phyloP scores from a whole-genome alignment of 805 yeast genomes.

The Saturnispora ahearnii region DNA sequence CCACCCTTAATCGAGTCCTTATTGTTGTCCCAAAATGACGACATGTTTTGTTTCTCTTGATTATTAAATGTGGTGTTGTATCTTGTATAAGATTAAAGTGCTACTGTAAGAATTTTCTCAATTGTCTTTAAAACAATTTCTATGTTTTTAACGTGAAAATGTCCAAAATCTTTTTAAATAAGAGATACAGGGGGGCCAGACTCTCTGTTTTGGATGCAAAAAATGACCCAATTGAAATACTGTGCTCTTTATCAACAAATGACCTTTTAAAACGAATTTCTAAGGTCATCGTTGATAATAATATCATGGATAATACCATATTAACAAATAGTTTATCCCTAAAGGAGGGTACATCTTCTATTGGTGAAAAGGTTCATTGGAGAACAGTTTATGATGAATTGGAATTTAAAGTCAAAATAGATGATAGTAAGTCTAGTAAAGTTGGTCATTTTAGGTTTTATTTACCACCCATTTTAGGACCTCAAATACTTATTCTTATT shows the following conservation, averaged over 20 bases:
- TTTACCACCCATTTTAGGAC: constrained; percentile 20
- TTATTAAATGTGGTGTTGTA: background rate
- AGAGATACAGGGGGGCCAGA: constrained; percentile 14
- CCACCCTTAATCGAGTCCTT: constrained; percentile 44
- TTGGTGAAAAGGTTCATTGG: constrained; percentile 19
- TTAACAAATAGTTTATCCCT: background rate
- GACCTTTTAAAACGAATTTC: constrained; percentile 16
- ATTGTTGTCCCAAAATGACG: constrained; percentile 43
- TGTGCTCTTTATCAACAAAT: constrained; percentile 18
- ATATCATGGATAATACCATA: constrained; percentile 13
- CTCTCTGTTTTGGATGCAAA: constrained; percentile 15
- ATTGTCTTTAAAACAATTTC: background rate
- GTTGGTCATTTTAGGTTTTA: constrained; percentile 26
- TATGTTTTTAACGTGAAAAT: constrained; percentile 10
- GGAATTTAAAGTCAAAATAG: constrained; percentile 21
- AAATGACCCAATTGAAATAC: constrained; percentile 14
- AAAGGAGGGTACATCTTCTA: constrained; percentile 6
- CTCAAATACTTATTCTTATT: constrained; percentile 22
- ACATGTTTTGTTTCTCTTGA: constrained; percentile 25
- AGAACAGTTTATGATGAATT: constrained; percentile 17
- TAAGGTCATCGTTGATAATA: constrained; percentile 17
- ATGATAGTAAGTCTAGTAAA: background rate
- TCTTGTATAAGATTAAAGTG: no score
- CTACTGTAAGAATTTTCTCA: background rate
- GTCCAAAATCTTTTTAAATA: constrained; percentile 24